Percentiles rank a stretch among this genome's conserved stretches.
Evolutionary conservation across 2,329 filamentous ascomycete species (phyloP).

Genomic region (Furcasterigmium sp.): DNA sequence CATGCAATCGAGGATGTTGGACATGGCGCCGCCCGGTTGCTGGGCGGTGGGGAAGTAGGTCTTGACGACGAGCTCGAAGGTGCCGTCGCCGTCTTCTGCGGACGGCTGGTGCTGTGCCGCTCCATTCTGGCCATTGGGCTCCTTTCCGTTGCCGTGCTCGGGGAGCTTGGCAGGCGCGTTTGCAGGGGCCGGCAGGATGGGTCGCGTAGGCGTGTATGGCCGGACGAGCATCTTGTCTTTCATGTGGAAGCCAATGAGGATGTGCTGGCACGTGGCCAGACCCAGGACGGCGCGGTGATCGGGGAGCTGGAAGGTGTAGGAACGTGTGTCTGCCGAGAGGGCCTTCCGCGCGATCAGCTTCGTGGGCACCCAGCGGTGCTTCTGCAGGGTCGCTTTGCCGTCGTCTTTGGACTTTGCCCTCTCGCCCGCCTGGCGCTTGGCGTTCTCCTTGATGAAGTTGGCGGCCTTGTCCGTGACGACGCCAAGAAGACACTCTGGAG

Average conservation of each 20-base stretch:
- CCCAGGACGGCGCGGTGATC: constrained; percentile 33
- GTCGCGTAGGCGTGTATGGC: constrained; percentile 44
- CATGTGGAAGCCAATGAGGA: constrained; percentile 48
- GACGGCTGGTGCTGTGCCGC: neutral
- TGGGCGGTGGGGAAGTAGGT: constrained; percentile 41
- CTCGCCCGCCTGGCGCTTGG: constrained; percentile 32
- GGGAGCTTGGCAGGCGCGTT: neutral
- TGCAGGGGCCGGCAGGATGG: constrained; percentile 24
- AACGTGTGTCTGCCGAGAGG: constrained; percentile 36
- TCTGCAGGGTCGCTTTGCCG: constrained; percentile 29
- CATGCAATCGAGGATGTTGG: constrained; percentile 46
- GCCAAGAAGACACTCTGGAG: constrained; percentile 42
- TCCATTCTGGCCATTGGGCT: neutral
- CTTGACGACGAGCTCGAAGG: constrained; percentile 44
- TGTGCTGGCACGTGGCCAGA: constrained; percentile 44
- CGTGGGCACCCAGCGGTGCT: constrained; percentile 40
- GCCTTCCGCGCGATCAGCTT: constrained; percentile 29
- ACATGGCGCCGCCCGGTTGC: constrained; percentile 48
- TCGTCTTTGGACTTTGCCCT: constrained; percentile 20
- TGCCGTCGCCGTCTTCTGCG: constrained; percentile 28
- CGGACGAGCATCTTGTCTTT: constrained; percentile 44
- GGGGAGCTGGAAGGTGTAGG: constrained; percentile 41
- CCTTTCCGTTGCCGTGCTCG: neutral
- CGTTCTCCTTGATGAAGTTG: constrained; percentile 38
- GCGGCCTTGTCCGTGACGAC: constrained; percentile 41